A percentile compares a stretch with the other conserved stretches of the same genome.
These are phyloP conservation scores for Vitis hybrid DNA, from an alignment of 177 flowering plant species.

Conservation along the genomic window DNA sequence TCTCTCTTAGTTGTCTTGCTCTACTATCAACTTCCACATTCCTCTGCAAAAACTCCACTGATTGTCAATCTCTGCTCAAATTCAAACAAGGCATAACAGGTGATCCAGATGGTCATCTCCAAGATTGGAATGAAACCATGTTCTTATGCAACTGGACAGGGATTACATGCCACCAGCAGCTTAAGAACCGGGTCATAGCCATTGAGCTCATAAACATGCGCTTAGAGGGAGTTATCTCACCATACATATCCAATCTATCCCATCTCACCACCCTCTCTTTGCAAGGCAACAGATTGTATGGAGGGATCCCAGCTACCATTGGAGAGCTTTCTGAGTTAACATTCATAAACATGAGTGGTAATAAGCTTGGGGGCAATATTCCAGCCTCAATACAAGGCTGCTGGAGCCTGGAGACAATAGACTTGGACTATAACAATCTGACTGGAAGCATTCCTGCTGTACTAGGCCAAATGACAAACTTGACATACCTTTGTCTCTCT, in stretches of 20 bases:
- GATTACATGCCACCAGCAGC: neutral
- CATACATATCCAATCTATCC: constrained; percentile 1
- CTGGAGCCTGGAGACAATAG: neutral
- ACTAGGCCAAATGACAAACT: constrained; percentile 1
- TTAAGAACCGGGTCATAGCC: neutral
- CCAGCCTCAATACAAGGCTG: too few species aligned
- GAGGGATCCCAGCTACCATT: neutral
- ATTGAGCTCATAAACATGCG: constrained; percentile 2
- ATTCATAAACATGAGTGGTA: neutral
- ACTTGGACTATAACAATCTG: neutral
- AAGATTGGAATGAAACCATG: neutral
- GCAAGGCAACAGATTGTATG: constrained; percentile 7
- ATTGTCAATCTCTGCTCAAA: constrained; percentile 10
- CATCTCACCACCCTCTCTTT: constrained; percentile 5
- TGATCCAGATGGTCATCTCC: constrained; percentile 13
- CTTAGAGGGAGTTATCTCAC: neutral
- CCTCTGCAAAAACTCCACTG: constrained; percentile 3
- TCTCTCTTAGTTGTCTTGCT: neutral
- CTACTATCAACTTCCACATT: neutral
- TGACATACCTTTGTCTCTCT: constrained; percentile 1
- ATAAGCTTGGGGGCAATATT: neutral
- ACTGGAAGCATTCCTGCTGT: constrained; percentile 6
- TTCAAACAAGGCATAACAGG: constrained; percentile 9
- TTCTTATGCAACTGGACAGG: constrained; percentile 14
- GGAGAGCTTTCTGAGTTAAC: constrained; percentile 8